Base-by-base conservation (phyloP, 2,329 filamentous ascomycete species). In the Colletotrichum limetticola region DNA sequence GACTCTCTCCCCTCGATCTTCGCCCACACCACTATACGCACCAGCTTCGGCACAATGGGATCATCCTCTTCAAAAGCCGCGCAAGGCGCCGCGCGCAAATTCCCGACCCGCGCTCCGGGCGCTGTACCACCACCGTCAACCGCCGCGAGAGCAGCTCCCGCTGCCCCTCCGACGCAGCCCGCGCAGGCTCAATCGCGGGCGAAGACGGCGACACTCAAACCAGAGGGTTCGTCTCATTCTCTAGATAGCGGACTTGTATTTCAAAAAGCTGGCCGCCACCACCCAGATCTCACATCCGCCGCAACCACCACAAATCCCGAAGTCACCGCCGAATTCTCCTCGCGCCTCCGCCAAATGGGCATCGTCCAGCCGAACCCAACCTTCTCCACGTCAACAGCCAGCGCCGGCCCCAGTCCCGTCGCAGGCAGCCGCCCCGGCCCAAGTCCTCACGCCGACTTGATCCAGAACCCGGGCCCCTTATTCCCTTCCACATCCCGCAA, bases 361-460 rank as follows among this genome's bases (percentile, higher is more conserved):
- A 82, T 89, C 35, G 88, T 84, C 9, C 84, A 87, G 59, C 88
- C 89, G 5, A 88, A 86, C 74, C 88, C 88, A 35, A 89, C 86
- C 5, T 86, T 84, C 59, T 90, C 86, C 28, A 88, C 87, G 1
- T 90, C 88, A 8, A 87, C 82, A 2, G 87, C 83, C 8, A 22
- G 19, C 19, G 16, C 42, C 42, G 42, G 42, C 19, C 42, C 37
- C 37, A 16, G 1, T 35, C 32, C 32, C 32, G 32, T 35, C 11
- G 32, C 32, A 35, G 32, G 32, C 32, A 5, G 3, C 32, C 32
- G 37, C 16, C 37, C 42, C 42, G 75, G 71, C 9, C 66, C 64
- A 55, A 30, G 64, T 8, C 76, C 28, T 35, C 75, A 14, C 68
- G 71, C 60, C 11, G 60, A 62, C 19, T 26, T 57, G 7, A 73